Base-by-base conservation (phyloP, 192 early-diverging fungal species). In the Linnemannia hyalina region DNA sequence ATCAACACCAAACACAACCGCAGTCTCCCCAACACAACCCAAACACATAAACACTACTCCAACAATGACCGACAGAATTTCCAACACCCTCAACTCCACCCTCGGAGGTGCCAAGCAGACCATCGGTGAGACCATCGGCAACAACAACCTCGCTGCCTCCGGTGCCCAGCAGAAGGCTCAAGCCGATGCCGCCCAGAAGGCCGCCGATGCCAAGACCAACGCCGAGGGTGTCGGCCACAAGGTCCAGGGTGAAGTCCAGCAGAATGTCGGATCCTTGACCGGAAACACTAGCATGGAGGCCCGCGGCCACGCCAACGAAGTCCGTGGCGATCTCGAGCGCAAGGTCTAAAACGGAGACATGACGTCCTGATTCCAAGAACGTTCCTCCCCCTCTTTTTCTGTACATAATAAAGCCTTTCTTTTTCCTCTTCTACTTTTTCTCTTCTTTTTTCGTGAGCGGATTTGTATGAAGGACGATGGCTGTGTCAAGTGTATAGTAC, bases 71-170 rank as follows among this genome's bases (percentile, higher is more conserved):
- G 57, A 73, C 41, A 40, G 49, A 23, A 7, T 79, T 35, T 68
- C 65, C 47, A 79, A 79, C 70, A 79, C 78, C 55, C 38, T 40
- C 49, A 79, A 73, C 78, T 79, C 78, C 23, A 42, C 29, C 70
- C 1, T 79, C 52, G 77, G 77, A 60, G 77, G 69, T 23, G 77
- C 77, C 77, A 79, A 79, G 77, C 77, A 79, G n/a, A 16, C 77
- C 70, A 35, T 79, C 70, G 77, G 77, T 23, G 70, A 70, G 68
- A 70, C 76, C 46, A 13, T 78, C 32, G 68, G 76, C 1, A 70
- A 78, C 76, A 15, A 3, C 11, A 70, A 70, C 47, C 65, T 78
- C 32, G 76, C 76, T 40, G 76, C 76, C 76, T 54, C 49, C 0
- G 76, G 76, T 55, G 76, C 76, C 32, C 13, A 54, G 29, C 76